phyloP scores from a whole-genome alignment of 768 basidiomycete species.

The Amanita phalloides region DNA sequence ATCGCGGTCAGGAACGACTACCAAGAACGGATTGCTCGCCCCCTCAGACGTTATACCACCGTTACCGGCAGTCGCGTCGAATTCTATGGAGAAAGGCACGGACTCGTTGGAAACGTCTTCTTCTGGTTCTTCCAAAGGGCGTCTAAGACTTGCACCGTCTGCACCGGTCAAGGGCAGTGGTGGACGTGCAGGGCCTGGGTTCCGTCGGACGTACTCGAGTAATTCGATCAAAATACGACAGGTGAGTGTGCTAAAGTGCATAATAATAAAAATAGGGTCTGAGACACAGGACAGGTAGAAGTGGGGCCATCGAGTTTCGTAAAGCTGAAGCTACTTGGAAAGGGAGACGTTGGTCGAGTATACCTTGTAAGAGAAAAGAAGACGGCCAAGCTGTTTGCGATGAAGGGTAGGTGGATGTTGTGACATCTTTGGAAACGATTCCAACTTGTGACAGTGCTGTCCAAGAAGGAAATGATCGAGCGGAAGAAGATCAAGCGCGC shows the following conservation, averaged over 20 bases:
- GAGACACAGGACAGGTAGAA: conserved; percentile 54
- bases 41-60: conserved; percentile 54
- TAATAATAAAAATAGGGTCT: background rate
- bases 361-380: conserved; percentile 99
- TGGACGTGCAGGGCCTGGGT: conserved; percentile 46
- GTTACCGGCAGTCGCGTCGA: conserved; percentile 36
- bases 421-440: conserved; percentile 23
- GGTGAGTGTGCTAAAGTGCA: conserved; percentile 30
- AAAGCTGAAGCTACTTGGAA: conserved; percentile 96
- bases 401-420: conserved; percentile 75
- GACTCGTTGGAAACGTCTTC: conserved; percentile 74
- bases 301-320: conserved; percentile 90
- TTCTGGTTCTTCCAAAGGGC: conserved; percentile 59
- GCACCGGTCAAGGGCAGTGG: conserved; percentile 27
- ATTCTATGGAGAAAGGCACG: conserved; percentile 45
- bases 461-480: conserved; percentile 99
- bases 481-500: conserved; percentile 99
- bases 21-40: conserved; percentile 71
- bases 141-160: conserved; percentile 22
- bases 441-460: conserved; percentile 62
- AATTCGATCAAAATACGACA: conserved; percentile 93
- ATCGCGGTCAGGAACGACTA: conserved; percentile 46
- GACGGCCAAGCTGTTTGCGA: conserved; percentile 89
- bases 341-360: conserved; percentile 97
- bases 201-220: conserved; percentile 92